Conservation (phyloP, 1,284 basidiomycete genomes). For the Marasmius sp. region DNA sequence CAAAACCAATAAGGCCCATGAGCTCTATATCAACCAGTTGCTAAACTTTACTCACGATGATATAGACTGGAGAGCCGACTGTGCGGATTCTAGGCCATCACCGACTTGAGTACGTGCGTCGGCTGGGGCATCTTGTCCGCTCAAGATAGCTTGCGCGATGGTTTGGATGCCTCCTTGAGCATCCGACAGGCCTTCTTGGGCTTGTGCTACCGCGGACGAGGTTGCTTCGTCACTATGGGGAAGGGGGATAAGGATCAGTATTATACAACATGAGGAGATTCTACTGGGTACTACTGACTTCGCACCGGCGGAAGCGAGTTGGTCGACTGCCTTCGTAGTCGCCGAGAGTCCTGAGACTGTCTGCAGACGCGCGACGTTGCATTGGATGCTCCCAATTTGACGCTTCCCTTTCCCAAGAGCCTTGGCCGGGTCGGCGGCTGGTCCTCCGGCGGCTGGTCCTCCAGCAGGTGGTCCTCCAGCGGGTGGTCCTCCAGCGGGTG, state of each 20-base stretch:
- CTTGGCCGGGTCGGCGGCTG: constrained; percentile 13
- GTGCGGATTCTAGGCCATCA: constrained; percentile 28
- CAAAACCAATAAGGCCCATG: background rate
- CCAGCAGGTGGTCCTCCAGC: too few species aligned
- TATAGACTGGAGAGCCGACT: constrained; percentile 31
- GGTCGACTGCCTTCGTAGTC: constrained; percentile 28
- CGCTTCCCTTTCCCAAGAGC: constrained; percentile 9
- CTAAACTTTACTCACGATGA: constrained; percentile 26
- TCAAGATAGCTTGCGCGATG: constrained; percentile 31
- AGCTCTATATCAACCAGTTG: background rate
- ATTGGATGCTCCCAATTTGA: constrained; percentile 33
- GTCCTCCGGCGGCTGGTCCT: too few species aligned
- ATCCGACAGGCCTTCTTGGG: constrained; percentile 9
- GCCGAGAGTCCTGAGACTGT: constrained; percentile 29
- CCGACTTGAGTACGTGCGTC: constrained; percentile 33
- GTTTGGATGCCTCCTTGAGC: constrained; percentile 30
- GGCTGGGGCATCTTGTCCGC: constrained; percentile 33
- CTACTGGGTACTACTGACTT: background rate
- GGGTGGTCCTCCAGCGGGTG: too few species aligned
- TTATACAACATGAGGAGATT: background rate
- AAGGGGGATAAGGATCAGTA: background rate
- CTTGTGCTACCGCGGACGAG: constrained; percentile 12
- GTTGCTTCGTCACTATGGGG: constrained; percentile 20
- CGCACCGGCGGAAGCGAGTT: constrained; percentile 14
- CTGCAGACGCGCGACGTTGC: constrained; percentile 34